Base-by-base conservation (phyloP, 352 stramenopile genomes). In the Pythium dissotocum region DNA sequence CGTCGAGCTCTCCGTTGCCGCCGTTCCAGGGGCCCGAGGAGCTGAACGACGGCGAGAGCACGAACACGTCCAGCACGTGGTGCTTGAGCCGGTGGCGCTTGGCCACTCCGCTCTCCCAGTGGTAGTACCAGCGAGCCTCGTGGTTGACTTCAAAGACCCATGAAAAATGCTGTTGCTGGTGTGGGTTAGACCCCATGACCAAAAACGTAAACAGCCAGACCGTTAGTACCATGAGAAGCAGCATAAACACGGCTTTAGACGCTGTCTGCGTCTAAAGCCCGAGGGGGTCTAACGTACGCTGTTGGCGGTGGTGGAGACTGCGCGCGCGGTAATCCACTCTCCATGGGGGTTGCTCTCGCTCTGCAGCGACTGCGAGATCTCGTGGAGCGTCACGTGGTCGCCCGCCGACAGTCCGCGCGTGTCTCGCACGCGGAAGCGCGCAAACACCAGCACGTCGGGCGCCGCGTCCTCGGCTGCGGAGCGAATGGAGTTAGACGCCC, bases 121-220 rank as follows among this genome's bases (percentile, higher is more conserved):
- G 63, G 73, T 90, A 90, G 63, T 85, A 88, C 82, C 82, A 90
- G n/a, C 79, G 70, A 10, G 78, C 80, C 12, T 65, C 59, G 1
- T 69, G 51, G 48, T 87, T 90, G 69, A 90, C 71, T 66, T 82
- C 67, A 49, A 87, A 88, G 12, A 36, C 21, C 30, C 46, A 55
- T 2, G 40, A 7, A 16, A 56, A 13, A 4, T 35, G 24, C 21
- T 32, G 32, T 4, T 44, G 28, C 26, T 46, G 33, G 8, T 36
- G 33, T 16, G 30, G 24, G 13, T 16, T 26, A 48, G 24, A 35
- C 28, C 28, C 28, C 38, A 35, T 36, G 4, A 58, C 4, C 5
- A 24, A 2, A 21, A 24, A 42, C 24, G 38, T 30, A 30, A 30
- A 30, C 28, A 30, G 28, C 28, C 28, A 6, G 21, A 24, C 7